Percentiles rank a stretch among this genome's conserved stretches.
Conservation (phyloP, 345 rosid species). For the Pistacia integerrima region DNA sequence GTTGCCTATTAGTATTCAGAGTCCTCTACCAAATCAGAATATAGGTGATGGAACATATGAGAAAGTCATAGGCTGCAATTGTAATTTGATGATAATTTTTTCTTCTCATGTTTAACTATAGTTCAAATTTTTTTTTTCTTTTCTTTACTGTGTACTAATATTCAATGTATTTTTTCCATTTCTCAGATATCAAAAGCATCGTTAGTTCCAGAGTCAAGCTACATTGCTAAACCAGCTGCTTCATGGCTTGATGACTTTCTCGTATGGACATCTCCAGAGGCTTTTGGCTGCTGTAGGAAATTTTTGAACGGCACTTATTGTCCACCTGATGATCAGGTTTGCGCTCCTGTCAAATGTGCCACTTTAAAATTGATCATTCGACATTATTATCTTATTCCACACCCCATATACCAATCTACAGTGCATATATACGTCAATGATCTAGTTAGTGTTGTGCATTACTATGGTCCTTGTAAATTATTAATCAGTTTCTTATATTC, state of each 20-base stretch:
- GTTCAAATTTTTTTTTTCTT: not conserved
- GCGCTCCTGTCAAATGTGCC: slow-evolving; percentile 28
- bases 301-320: slow-evolving; percentile 78
- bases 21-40: not conserved
- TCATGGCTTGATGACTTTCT: slow-evolving; percentile 98
- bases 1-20: not conserved
- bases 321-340: slow-evolving; percentile 97
- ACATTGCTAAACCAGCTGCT: slow-evolving; percentile 98
- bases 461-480: not conserved
- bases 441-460: not conserved
- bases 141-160: not conserved
- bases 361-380: not conserved
- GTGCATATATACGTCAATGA: not conserved
- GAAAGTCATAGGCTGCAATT: not conserved
- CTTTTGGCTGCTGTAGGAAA: slow-evolving; percentile 93
- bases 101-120: not conserved
- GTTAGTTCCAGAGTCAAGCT: slow-evolving; percentile 67
- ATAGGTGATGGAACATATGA: not conserved
- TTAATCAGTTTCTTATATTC: not conserved
- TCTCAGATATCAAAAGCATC: slow-evolving; percentile 87
- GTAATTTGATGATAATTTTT: not conserved
- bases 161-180: slow-evolving; percentile 19
- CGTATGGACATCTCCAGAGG: slow-evolving; percentile 93
- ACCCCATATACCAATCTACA: too few relatives aligned
- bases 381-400: not conserved